Evolutionary conservation across 257 asterid genomes (phyloP), one percentile per base, ranked within the genome.

Genomic region (Fraxinus anomala): DNA sequence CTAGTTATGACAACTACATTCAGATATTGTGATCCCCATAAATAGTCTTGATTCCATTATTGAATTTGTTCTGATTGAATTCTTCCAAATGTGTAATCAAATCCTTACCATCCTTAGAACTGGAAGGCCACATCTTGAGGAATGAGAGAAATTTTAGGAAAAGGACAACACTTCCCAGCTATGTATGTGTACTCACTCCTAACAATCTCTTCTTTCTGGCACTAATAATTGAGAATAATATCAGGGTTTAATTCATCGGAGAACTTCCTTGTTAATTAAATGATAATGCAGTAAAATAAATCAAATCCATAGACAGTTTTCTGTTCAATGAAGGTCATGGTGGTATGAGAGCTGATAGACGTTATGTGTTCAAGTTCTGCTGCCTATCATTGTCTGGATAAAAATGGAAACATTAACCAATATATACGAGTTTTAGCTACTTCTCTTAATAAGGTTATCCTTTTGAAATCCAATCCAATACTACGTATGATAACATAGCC

Each of bases 121-220:
- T 78, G 85, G 82, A 82, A 77, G 85, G 88, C 83, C 87, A 88
- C 82, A 86, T 87, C 87, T 86, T 77, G 80, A 90, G 11, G 86
- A 86, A 86, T 84, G 87, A 86, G 76, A 83, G 84, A 72, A 76
- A 81, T 82, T 84, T 82, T 75, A 73, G 69, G 91, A 81, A 90
- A 89, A 85, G 72, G 93, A 90, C 92, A 86, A 85, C 77, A 61
- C 61, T 72, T 75, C 68, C 83, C 84, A 86, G 90, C 90, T 87
- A 82, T 86, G 72, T 54, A 78, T 86, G 72, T 56, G 81, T 69
- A 69, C 78, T 70, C 72, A 31, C 49, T 80, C 81, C 78, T 76
- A 75, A 79, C 86, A 54, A 81, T 75, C 83, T 24, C 82, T 40
- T 77, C 80, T 81, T 78, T 77, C 77, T 76, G 76, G 30, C 76